A percentile compares a stretch with the other conserved stretches of the same genome.
Evolutionary conservation across 345 rosid species (phyloP).

Genomic region (Aurinia saxatilis): DNA sequence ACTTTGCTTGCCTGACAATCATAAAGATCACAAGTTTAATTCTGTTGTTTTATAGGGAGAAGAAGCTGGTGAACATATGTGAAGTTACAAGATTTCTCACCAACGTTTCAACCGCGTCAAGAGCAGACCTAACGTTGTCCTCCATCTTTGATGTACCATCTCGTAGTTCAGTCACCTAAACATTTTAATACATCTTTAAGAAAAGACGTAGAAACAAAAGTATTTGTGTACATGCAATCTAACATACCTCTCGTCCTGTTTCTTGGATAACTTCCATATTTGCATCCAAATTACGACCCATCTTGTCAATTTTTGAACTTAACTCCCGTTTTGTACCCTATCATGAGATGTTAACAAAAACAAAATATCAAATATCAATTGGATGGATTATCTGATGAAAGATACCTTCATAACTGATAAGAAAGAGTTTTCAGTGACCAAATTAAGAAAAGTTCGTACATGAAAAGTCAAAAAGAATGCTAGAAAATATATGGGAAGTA

Average conservation of each 20-base stretch:
- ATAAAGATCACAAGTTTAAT: background rate
- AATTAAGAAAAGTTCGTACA: background rate
- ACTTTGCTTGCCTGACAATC: slow-evolving; percentile 51
- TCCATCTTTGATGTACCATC: slow-evolving; percentile 33
- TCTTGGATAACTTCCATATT: slow-evolving; percentile 44
- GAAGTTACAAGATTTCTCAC: slow-evolving; percentile 28
- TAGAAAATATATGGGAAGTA: background rate
- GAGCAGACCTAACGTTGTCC: slow-evolving; percentile 46
- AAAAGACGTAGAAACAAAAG: background rate
- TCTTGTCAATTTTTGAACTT: slow-evolving; percentile 45
- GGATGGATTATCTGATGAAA: background rate
- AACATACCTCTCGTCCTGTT: slow-evolving; percentile 61
- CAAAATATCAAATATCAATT: background rate
- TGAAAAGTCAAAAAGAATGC: background rate
- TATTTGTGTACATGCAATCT: background rate
- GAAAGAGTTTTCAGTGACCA: background rate
- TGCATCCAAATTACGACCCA: slow-evolving; percentile 48
- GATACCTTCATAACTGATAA: slow-evolving; percentile 2
- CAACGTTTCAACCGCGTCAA: slow-evolving; percentile 65
- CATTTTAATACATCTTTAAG: slow-evolving; percentile 1
- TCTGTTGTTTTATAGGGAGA: background rate
- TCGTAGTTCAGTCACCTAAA: slow-evolving; percentile 51
- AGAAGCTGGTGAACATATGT: background rate
- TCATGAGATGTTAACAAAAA: background rate
- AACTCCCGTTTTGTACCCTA: slow-evolving; percentile 64